phyloP scores from a whole-genome alignment of 495 filamentous ascomycete genomes.

The Tuber borchii region DNA sequence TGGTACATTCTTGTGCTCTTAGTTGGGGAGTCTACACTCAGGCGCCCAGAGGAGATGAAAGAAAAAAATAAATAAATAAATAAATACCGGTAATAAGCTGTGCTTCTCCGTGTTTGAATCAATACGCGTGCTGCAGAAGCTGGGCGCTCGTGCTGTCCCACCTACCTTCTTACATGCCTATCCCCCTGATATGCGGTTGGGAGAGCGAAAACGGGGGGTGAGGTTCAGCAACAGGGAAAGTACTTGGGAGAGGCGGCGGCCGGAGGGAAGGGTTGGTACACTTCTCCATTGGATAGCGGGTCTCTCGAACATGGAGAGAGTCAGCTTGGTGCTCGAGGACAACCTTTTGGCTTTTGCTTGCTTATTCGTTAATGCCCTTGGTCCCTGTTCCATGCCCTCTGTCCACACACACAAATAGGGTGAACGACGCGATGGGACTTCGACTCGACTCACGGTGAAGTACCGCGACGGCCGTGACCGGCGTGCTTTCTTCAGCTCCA shows the following conservation, averaged over 20 bases:
- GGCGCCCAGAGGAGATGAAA: neutral
- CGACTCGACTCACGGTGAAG: constrained; percentile 17
- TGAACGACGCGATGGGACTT: constrained; percentile 27
- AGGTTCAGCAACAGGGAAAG: constrained; percentile 20
- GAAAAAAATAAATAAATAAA: constrained; percentile 5
- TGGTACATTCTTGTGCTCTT: neutral
- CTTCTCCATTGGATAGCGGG: constrained; percentile 23
- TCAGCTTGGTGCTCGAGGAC: constrained; percentile 18
- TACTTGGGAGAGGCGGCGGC: constrained; percentile 30
- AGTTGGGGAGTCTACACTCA: neutral
- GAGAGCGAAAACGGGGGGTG: constrained; percentile 5
- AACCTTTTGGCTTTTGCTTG: constrained; percentile 20
- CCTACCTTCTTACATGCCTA: constrained; percentile 26
- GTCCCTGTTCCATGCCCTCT: constrained; percentile 29
- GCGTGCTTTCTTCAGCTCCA: constrained; percentile 29
- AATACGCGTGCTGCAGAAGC: constrained; percentile 34
- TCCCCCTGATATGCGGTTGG: constrained; percentile 34
- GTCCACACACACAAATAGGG: constrained; percentile 25
- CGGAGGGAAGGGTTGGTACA: constrained; percentile 24
- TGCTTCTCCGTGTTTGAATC: constrained; percentile 35
- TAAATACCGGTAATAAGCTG: constrained; percentile 18
- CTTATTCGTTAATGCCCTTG: constrained; percentile 17
- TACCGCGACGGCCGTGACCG: constrained; percentile 27
- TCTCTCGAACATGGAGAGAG: constrained; percentile 25
- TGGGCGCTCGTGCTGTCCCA: constrained; percentile 33